Percentiles rank a stretch among this genome's conserved stretches.
phyloP scores from a whole-genome alignment of 345 rosid species.

The Sisymbrium altissimum region DNA sequence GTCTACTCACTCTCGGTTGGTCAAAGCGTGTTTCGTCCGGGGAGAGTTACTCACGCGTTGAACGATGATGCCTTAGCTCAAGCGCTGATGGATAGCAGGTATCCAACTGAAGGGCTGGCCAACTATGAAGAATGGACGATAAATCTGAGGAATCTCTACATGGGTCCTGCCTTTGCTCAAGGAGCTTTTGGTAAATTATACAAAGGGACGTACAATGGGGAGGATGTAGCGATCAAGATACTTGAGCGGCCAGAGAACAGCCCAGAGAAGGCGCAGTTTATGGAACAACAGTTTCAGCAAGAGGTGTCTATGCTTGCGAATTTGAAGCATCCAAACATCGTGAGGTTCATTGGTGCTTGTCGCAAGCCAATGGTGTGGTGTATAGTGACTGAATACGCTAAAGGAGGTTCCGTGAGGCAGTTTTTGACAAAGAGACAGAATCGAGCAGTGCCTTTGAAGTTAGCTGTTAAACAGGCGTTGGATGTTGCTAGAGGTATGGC shows the following conservation, averaged over 20 bases:
- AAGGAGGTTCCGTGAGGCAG: conserved; percentile 42
- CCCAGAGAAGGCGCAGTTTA: conserved; percentile 31
- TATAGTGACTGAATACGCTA: conserved; percentile 43
- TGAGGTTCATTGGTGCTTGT: conserved; percentile 40
- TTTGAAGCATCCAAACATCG: conserved; percentile 37
- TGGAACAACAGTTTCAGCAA: conserved; percentile 45
- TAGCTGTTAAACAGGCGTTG: conserved; percentile 42
- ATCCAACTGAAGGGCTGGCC: conserved; percentile 47
- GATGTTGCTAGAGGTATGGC: conserved; percentile 55
- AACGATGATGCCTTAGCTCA: conserved; percentile 52
- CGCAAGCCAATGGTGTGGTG: conserved; percentile 44
- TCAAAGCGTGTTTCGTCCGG: conserved; percentile 48
- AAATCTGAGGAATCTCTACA: conserved; percentile 47
- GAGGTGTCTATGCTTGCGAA: conserved; percentile 40
- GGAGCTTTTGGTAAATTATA: conserved; percentile 59
- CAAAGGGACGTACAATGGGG: conserved; percentile 41
- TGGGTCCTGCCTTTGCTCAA: conserved; percentile 60
- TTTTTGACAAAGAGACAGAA: conserved; percentile 35
- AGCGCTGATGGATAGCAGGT: conserved; percentile 47
- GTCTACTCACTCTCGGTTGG: conserved; percentile 42
- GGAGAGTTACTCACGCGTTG: conserved; percentile 38
- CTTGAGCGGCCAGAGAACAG: conserved; percentile 37
- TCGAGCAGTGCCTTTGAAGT: conserved; percentile 43
- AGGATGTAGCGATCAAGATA: conserved; percentile 43
- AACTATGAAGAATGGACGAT: conserved; percentile 59